Percentiles rank a stretch among this genome's conserved stretches.
These are phyloP conservation scores for Podaxis sp. DNA, from an alignment of 768 basidiomycete genomes.

Conservation along the genomic window DNA sequence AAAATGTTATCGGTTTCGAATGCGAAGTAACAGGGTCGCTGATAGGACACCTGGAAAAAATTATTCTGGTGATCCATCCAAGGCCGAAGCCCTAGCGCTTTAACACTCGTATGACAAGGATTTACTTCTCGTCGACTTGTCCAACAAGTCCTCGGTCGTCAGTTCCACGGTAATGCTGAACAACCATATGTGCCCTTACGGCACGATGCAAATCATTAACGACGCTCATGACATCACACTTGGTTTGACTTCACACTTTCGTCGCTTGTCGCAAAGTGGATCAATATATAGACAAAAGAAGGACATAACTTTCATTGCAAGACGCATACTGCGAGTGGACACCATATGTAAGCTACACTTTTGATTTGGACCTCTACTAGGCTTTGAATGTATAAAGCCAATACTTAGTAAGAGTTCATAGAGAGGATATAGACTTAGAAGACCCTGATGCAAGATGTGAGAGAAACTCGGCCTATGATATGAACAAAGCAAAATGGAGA, in stretches of 20 bases:
- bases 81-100: not conserved
- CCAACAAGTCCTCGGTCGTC: not conserved
- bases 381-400: slow-evolving; percentile 7
- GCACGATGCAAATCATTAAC: not conserved
- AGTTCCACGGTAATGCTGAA: not conserved
- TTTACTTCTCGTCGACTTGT: not conserved
- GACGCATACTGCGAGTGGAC: not conserved
- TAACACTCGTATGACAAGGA: not conserved
- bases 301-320: not conserved
- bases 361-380: slow-evolving; percentile 3
- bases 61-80: not conserved
- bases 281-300: not conserved
- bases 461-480: not conserved
- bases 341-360: slow-evolving; percentile 12
- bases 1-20: not conserved
- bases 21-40: not conserved
- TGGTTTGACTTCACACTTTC: not conserved
- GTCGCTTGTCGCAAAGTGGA: not conserved
- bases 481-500: slow-evolving; percentile 17
- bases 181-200: not conserved
- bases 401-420: not conserved
- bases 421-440: not conserved
- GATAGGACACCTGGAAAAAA: not conserved
- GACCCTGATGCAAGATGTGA: slow-evolving; percentile 5
- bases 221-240: not conserved